Evolutionary conservation across 306 rosid genomes (phyloP), one percentile per base, ranked within the genome.

Genomic region (Astragalus glycyphyllos): DNA sequence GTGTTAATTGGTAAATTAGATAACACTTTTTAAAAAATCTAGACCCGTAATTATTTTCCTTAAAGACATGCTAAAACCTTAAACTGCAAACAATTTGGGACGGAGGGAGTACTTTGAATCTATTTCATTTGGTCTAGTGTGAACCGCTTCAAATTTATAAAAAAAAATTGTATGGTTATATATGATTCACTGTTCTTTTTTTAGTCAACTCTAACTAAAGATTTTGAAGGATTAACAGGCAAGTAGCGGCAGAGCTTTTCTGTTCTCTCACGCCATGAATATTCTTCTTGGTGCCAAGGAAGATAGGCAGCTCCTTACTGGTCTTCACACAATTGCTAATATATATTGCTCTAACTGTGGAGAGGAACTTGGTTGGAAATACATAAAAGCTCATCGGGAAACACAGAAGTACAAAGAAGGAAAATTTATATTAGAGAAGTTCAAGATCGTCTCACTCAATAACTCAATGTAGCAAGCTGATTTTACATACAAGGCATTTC

Each of bases 341-440:
- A 76, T 80, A 6, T 77, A 7, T 41, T 85, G 96, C 85, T 34
- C 16, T 35, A 85, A 83, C 32, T 89, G 96, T 69, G 81, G 84
- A 23, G 85, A 80, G 60, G 40, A 59, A 3, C 77, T 87, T 67
- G 90, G 92, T 2, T 89, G 96, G 89, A 89, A 84, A 64, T 87
- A 87, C 59, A 49, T 77, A 2, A 80, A 55, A 34, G 90, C 96
- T 71, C 82, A 61, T 68, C 84, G 80, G 68, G 74, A 63, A 72
- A 40, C 83, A 51, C 90, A 85, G 37, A 88, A 81, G 75, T 83
- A 88, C 73, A 88, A 88, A 79, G 92, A 83, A 80, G 92, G 90
- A 5, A 89, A 87, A 47, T 60, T 70, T 37, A 58, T 87, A 0
- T 75, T 89, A 41, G 90, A 80, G 67, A 87, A 83, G 70, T 82